Evolutionary conservation across 805 yeast species (phyloP).

Genomic region (Candida golubevii): DNA sequence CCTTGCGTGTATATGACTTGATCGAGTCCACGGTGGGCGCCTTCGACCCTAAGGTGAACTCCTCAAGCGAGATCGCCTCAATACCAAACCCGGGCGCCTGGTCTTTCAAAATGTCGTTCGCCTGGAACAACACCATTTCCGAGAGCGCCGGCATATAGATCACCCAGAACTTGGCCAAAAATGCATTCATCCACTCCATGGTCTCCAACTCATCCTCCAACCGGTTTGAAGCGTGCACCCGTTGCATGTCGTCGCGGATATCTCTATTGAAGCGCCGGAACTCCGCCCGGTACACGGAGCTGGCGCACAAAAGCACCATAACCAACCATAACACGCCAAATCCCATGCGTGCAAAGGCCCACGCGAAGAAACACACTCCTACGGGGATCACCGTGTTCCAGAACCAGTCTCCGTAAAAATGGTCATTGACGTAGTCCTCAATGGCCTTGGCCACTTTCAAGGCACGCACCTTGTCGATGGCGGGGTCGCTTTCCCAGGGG

Average conservation of each 20-base stretch:
- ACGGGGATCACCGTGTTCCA: constrained; percentile 60
- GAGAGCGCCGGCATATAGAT: constrained; percentile 84
- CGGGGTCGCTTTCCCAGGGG: constrained; percentile 27
- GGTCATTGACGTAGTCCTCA: constrained; percentile 61
- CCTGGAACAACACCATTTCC: constrained; percentile 64
- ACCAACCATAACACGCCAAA: constrained; percentile 61
- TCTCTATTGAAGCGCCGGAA: constrained; percentile 72
- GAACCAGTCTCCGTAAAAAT: constrained; percentile 67
- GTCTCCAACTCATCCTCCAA: constrained; percentile 64
- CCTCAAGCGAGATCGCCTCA: constrained; percentile 66
- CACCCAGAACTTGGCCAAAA: constrained; percentile 79
- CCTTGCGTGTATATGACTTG: constrained; percentile 67
- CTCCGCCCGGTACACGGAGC: constrained; percentile 68
- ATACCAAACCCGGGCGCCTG: constrained; percentile 82
- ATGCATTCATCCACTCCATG: constrained; percentile 77
- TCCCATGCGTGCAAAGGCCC: constrained; percentile 60
- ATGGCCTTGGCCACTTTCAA: constrained; percentile 32
- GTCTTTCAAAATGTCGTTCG: constrained; percentile 64
- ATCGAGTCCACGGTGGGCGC: constrained; percentile 72
- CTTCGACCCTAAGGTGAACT: constrained; percentile 76
- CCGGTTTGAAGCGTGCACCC: constrained; percentile 59
- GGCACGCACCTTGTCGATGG: constrained; percentile 23
- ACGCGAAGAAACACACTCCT: constrained; percentile 70
- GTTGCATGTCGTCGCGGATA: constrained; percentile 69
- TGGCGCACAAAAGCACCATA: constrained; percentile 55